Conservation (phyloP, 1,139 yeast genomes). For the Pneumocystis wakefieldiae region DNA sequence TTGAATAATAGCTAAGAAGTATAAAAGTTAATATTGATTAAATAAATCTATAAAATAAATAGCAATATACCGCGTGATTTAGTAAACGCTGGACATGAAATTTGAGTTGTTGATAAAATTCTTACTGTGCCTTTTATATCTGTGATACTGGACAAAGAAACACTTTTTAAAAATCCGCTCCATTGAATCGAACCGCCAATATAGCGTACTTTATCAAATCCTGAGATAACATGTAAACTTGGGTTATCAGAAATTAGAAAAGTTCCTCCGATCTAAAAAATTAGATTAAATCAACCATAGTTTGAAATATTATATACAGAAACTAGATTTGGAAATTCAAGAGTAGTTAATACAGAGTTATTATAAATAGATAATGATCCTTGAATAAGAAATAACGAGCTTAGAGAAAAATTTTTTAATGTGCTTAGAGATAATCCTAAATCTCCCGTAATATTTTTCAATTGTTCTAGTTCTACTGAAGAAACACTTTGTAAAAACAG, state of each 20-base stretch:
- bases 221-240: slow-evolving; percentile 45
- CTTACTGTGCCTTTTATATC: slow-evolving; percentile 86
- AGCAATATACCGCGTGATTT: slow-evolving; percentile 15
- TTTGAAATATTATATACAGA: slow-evolving; percentile 57
- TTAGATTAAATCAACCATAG: not conserved
- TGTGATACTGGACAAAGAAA: slow-evolving; percentile 54
- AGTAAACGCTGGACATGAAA: slow-evolving; percentile 63
- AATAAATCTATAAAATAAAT: slow-evolving; percentile 50
- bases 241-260: slow-evolving; percentile 76
- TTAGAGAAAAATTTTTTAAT: slow-evolving; percentile 38
- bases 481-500: slow-evolving; percentile 66
- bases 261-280: slow-evolving; percentile 51
- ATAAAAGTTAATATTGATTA: slow-evolving; percentile 70
- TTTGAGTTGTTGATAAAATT: slow-evolving; percentile 55
- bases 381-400: slow-evolving; percentile 32
- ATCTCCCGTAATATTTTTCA: slow-evolving; percentile 63
- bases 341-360: slow-evolving; percentile 54
- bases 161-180: slow-evolving; percentile 65
- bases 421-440: slow-evolving; percentile 52
- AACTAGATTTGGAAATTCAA: slow-evolving; percentile 57
- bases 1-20: slow-evolving; percentile 56
- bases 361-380: slow-evolving; percentile 63
- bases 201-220: slow-evolving; percentile 56
- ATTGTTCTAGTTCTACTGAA: slow-evolving; percentile 53
- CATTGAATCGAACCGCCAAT: slow-evolving; percentile 81